Evolutionary conservation across 1,139 yeast species (phyloP), one percentile per base, ranked within the genome.

Genomic region (Saccharomyces hybrid): DNA sequence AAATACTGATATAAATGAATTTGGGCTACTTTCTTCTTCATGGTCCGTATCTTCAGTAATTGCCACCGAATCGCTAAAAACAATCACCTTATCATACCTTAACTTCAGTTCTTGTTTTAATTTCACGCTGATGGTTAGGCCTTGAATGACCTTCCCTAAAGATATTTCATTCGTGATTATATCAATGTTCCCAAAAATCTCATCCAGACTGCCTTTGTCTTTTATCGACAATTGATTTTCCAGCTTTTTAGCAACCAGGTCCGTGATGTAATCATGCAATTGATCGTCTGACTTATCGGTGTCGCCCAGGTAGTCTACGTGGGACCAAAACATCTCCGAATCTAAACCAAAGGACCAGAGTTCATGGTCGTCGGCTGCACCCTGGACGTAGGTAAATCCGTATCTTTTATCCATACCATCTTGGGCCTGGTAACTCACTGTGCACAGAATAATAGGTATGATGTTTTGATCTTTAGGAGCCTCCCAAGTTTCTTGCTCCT

Each of bases 311-410:
- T 60, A 46, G 0, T 69, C 69, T 2, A 69, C 57, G 53, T 78
- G 65, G 0, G 68, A 57, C 96, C 96, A 89, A 54, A 87, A 80
- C 14, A 79, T 53, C 1, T 66, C 62, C 0, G 93, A 82, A 1
- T 76, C 77, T 27, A 89, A 68, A 0, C 76, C 76, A 5, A 72
- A 66, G 0, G 90, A 83, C 97, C 97, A 90, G 28, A 85, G 73
- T 63, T 90, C 97, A 66, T 90, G 96, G 64, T 90, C 97, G 69
- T 90, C 97, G 0, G 95, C 97, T 0, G 96, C 90, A 1, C 97
- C 97, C 69, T 88, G 97, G 1, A 89, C 85, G 65, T 90, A 90
- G 0, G 77, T 72, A 58, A 72, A 82, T 1, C 79, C 83, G 48
- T 69, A 62, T 48, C 75, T 62, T 49, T 72, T 70, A 52, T 75